Evolutionary conservation across 345 rosid species (phyloP), one percentile per base, ranked within the genome.

Genomic region (Lepidium sativum): DNA sequence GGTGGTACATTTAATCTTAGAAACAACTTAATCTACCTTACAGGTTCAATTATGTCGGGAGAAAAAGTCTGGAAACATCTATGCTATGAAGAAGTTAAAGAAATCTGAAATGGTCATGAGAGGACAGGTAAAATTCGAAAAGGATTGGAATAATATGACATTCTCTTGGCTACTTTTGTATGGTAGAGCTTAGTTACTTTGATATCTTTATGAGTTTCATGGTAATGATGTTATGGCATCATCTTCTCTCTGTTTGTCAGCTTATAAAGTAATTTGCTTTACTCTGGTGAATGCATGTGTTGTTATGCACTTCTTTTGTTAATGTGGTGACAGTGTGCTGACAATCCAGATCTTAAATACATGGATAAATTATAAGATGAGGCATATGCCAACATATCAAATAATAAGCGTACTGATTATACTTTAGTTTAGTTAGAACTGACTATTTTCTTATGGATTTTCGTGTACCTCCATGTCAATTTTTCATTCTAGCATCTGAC

Each of bases 31-130:
- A 61, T 62, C 52, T 37, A 23, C 70, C 48, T 60, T 65, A 55
- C 83, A 89, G 98, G 98, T 92, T 74, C 89, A 84, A 34, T 53
- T 92, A 69, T 87, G 95, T 60, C 83, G 88, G 42, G 97, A 92
- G 88, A 92, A 83, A 81, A 92, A 92, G 75, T 92, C 98, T 68
- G 97, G 94, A 67, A 83, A 86, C 65, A 92, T 92, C 45, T 92
- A 86, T 82, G 98, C 98, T 50, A 92, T 92, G 98, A 92, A 92
- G 83, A 92, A 92, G 78, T 81, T 92, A 82, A 86, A 92, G 89
- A 92, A 92, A 82, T 86, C 98, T 56, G 98, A 92, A 82, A 92
- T 92, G 98, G 81, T 92, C 64, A 86, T 71, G 80, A 80, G 90
- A 75, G 98, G 98, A 70, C 98, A 92, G 92, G 98, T 92, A 78